phyloP scores from a whole-genome alignment of 352 stramenopile species.

The Pythium grandisporangium region DNA sequence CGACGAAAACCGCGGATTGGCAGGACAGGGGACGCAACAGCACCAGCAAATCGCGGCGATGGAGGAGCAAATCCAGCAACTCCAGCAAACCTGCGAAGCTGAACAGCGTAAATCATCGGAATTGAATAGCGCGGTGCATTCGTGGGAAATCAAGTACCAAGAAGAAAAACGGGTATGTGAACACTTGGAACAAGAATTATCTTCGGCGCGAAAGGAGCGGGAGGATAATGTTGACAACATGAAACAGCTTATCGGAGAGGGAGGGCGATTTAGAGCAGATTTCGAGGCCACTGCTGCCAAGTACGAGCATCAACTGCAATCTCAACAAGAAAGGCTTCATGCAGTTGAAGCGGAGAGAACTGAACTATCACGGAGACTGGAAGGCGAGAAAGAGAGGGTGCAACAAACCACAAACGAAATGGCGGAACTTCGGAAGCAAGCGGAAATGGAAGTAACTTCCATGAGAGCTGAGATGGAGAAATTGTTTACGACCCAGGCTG shows the following conservation, averaged over 20 bases:
- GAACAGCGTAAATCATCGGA: slow-evolving; percentile 21
- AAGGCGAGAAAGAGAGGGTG: slow-evolving; percentile 23
- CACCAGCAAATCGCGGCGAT: slow-evolving; percentile 21
- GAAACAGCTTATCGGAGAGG: slow-evolving; percentile 29
- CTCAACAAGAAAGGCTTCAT: slow-evolving; percentile 27
- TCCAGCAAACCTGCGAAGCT: slow-evolving; percentile 27
- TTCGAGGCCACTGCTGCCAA: slow-evolving; percentile 26
- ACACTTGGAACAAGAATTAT: slow-evolving; percentile 14
- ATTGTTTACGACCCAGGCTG: slow-evolving; percentile 8
- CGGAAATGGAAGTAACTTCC: slow-evolving; percentile 9
- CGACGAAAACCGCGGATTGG: slow-evolving; percentile 33
- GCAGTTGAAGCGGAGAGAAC: slow-evolving; percentile 27
- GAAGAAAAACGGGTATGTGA: slow-evolving; percentile 14
- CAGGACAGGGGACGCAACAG: slow-evolving; percentile 29
- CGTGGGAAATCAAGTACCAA: slow-evolving; percentile 17
- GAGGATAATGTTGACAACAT: slow-evolving; percentile 24
- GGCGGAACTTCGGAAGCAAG: slow-evolving; percentile 22
- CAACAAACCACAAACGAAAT: slow-evolving; percentile 29
- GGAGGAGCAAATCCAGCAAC: slow-evolving; percentile 30
- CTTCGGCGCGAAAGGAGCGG: slow-evolving; percentile 5
- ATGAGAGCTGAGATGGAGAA: slow-evolving; percentile 13
- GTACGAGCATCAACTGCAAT: slow-evolving; percentile 38
- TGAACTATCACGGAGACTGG: slow-evolving; percentile 25
- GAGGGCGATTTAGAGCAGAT: slow-evolving; percentile 32
- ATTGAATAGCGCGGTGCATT: slow-evolving; percentile 13